Percentiles rank a stretch among this genome's conserved stretches.
Conservation (phyloP, 306 rosid species). For the Luffa aegyptiaca region DNA sequence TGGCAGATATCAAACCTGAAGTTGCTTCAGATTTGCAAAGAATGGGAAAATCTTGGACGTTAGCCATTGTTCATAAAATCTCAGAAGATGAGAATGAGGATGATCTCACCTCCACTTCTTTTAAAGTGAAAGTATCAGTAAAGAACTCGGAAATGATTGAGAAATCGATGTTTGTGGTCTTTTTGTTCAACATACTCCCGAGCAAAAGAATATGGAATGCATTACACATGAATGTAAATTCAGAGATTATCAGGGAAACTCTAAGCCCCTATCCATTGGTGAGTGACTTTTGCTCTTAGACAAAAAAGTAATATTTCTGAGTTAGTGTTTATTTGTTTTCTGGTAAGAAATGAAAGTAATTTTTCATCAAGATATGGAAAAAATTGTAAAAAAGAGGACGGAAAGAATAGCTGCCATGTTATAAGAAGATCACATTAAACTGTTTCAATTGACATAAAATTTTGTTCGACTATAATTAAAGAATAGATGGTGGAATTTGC, state of each 20-base stretch:
- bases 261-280: conserved; percentile 32
- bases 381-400: background rate
- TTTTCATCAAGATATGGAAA: background rate
- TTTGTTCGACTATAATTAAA: background rate
- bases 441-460: too few relatives aligned
- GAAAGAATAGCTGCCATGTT: background rate
- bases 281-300: conserved; percentile 2
- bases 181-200: conserved; percentile 36
- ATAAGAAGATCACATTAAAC: too few relatives aligned
- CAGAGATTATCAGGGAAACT: conserved; percentile 23
- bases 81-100: conserved; percentile 21
- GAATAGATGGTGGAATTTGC: background rate
- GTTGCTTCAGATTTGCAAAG: conserved; percentile 33
- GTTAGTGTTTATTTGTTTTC: background rate
- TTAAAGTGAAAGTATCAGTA: conserved; percentile 33
- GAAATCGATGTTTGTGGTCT: conserved; percentile 30
- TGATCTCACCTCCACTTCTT: conserved; percentile 19
- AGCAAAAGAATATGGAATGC: conserved; percentile 48
- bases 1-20: conserved; percentile 50
- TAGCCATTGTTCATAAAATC: conserved; percentile 28
- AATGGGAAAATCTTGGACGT: conserved; percentile 40
- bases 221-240: conserved; percentile 28
- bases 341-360: background rate
- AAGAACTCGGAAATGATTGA: conserved; percentile 12
- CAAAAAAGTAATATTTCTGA: background rate